phyloP scores from a whole-genome alignment of 2,329 filamentous ascomycete genomes.

The Purpureocillium takamizusanense region DNA sequence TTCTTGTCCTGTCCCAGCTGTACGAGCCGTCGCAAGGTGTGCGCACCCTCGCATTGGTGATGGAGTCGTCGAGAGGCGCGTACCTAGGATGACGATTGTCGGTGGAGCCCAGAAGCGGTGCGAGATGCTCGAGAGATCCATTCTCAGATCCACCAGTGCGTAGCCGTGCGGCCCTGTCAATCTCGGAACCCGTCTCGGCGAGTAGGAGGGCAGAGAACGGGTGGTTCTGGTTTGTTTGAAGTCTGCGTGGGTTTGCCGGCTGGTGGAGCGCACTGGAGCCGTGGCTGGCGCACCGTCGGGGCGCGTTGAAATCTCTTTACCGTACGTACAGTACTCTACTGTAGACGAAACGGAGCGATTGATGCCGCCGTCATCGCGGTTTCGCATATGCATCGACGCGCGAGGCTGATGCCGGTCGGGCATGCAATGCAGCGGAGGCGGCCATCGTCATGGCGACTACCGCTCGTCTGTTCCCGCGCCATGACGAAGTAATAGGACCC shows the following conservation, averaged over 20 bases:
- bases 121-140: slow-evolving; percentile 7
- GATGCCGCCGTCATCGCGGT: no score
- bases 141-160: slow-evolving; percentile 3
- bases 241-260: no score
- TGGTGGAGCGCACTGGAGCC: neutral
- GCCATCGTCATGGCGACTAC: no score
- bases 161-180: no score
- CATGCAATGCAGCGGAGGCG: no score
- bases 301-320: neutral
- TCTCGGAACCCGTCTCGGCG: no score
- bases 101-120: slow-evolving; percentile 5
- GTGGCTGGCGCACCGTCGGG: neutral
- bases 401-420: no score
- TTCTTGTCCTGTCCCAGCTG: slow-evolving; percentile 14
- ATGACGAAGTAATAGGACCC: no score
- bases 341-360: neutral
- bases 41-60: neutral
- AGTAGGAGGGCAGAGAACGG: neutral
- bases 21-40: slow-evolving; percentile 3
- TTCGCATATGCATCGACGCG: no score
- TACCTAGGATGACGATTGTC: slow-evolving; percentile 6
- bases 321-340: neutral
- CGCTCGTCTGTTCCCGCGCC: no score
- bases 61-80: slow-evolving; percentile 3
- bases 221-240: neutral